Base-by-base conservation (phyloP, 129 eudicot genomes). In the Cynara cardunculus region DNA sequence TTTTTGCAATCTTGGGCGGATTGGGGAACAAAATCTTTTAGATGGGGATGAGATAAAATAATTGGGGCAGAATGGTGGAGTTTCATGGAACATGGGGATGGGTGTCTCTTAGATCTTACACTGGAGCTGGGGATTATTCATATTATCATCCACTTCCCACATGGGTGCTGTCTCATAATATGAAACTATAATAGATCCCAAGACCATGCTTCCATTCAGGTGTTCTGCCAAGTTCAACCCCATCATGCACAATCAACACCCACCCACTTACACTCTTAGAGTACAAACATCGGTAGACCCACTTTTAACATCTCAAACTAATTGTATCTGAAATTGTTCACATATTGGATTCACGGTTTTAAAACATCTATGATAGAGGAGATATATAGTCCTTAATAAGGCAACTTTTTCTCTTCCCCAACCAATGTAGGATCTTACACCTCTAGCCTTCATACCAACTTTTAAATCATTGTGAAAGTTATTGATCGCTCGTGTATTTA, bases 131-230 rank as follows among this genome's bases (percentile, higher is more conserved):
- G 75, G 68, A 16, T 53, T 53, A 18, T 69, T 41, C 75, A 69
- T 28, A 44, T 78, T 30, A 46, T 78, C 21, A 70, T 79, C 82
- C 76, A 69, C 41, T 78, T 78, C 49, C 69, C 82, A 78, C 82
- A 79, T 79, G 76, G 18, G 68, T 19, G 26, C 53, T 71, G 74
- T 71, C 53, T 32, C 49, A 71, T 28, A 16, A 70, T 70, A 70
- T 70, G 2, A 39, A 37, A 34, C 72, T 59, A 53, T 14, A 53
- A 53, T 53, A 18, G 22, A 53, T 53, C 64, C 64, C 61, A 49
- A 49, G 61, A 53, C 21, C 64, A 53, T 53, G 61, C 61, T 22
- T 46, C 69, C 69, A 41, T 69, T 21, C 70, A 79, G 83, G 76
- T 78, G 82, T 44, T 30, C 31, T 69, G 56, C 32, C 49, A 44